Base-by-base conservation (phyloP, 1,284 basidiomycete species). In the Cryptococcus sp. region DNA sequence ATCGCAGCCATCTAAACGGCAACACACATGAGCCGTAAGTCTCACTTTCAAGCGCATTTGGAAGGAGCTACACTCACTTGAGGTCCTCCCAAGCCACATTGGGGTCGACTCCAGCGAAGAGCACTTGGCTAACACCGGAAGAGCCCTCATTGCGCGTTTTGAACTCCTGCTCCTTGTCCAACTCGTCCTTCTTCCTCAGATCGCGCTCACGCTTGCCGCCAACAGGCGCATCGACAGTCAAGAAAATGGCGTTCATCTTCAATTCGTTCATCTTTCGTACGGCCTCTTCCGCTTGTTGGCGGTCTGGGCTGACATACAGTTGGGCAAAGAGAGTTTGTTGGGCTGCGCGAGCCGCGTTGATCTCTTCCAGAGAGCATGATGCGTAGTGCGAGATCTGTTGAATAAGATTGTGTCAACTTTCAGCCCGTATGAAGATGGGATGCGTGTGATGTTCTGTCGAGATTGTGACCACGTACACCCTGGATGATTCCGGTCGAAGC, bases 171-270 rank as follows among this genome's bases (percentile, higher is more conserved):
- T 68, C 70, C 31, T 35, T 35, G 54, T 76, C 73, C 53, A 76
- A 75, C 27, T 72, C 71, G 49, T 71, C 77, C 68, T 76, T 79
- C 35, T 72, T 61, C 22, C 82, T 70, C 69, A 82, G 75, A 68
- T 96, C 93, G 47, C 85, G 79, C 77, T 96, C 93, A 42, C 93
- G 84, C 71, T 93, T 93, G 15, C 92, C 89, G 7, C 90, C 84
- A 8, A 91, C 86, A 5, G 91, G 83, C 7, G 92, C 91, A 79
- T 96, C 93, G 3, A 94, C 93, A 0, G 93, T 96, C 47, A 96
- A 80, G 77, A 92, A 91, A 54, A 97, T 89, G 1, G 91, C 92
- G 59, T 78, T 68, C 56, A 76, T 70, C 54, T 87, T 90, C 11
- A 88, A 78, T 19, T 75, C 70, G 65, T 90, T 87, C 22, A 92